Percentiles rank a stretch among this genome's conserved stretches.
Evolutionary conservation across 225 moss, liverwort and hornwort species (phyloP).

Genomic region (Rhytidiadelphus loreus): DNA sequence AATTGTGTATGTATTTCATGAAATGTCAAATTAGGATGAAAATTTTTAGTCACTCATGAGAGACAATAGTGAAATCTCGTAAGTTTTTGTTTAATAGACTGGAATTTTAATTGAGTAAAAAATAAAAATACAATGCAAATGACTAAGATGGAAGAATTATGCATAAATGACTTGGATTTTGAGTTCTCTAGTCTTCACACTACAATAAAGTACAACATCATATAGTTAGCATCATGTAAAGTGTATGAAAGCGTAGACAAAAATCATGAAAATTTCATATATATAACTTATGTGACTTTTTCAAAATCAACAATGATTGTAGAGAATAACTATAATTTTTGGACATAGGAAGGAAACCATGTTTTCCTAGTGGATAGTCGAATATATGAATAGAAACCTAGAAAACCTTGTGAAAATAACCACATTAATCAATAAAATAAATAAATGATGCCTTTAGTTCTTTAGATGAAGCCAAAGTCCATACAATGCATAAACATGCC

Average conservation of each 20-base stretch:
- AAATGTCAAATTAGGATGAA: not conserved
- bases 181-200: rapidly evolving
- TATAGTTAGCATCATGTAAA: too few species aligned
- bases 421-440: not conserved
- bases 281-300: not conserved
- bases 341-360: not conserved
- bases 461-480: not conserved
- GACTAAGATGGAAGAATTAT: not conserved
- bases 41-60: too few species aligned
- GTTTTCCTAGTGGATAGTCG: not conserved
- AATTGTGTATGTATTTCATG: not conserved
- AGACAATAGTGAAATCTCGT: rapidly evolving
- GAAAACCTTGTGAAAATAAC: rapidly evolving
- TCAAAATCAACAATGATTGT: not conserved
- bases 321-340: not conserved
- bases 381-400: not conserved
- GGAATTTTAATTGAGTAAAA: not conserved
- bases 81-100: not conserved
- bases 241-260: not conserved
- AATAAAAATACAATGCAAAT: not conserved
- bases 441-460: not conserved
- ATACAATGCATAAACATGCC: too few species aligned
- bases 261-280: not conserved
- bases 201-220: not conserved
- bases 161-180: rapidly evolving